Conservation (phyloP, 768 basidiomycete genomes). For the Inosperma sp. region DNA sequence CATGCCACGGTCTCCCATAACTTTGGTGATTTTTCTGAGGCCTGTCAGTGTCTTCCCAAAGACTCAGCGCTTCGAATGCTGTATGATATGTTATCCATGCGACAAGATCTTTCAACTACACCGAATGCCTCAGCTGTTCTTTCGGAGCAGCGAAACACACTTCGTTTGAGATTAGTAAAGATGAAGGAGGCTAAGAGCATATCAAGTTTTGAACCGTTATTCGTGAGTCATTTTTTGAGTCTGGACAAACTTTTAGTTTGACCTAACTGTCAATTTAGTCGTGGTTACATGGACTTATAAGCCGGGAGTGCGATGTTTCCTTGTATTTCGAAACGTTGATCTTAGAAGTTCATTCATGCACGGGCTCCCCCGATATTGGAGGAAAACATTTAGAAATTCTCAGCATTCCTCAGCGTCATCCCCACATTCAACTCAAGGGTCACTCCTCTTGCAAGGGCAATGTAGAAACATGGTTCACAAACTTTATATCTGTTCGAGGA, state of each 20-base stretch:
- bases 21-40: background rate
- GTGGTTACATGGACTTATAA: background rate
- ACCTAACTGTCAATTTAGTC: background rate
- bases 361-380: background rate
- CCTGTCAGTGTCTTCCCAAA: background rate
- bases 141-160: background rate
- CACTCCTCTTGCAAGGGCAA: background rate
- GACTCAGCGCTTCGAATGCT: background rate
- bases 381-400: conserved; percentile 3
- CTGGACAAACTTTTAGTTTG: background rate
- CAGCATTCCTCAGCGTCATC: background rate
- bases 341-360: background rate
- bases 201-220: background rate
- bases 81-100: background rate
- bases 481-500: background rate
- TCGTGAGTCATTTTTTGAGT: background rate
- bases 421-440: background rate
- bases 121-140: background rate
- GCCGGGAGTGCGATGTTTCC: background rate
- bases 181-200: background rate
- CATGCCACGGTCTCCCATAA: conserved; percentile 3
- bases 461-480: background rate
- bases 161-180: background rate
- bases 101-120: background rate
- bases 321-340: background rate